Conservation (phyloP, 768 basidiomycete genomes). For the Galerina marginata region DNA sequence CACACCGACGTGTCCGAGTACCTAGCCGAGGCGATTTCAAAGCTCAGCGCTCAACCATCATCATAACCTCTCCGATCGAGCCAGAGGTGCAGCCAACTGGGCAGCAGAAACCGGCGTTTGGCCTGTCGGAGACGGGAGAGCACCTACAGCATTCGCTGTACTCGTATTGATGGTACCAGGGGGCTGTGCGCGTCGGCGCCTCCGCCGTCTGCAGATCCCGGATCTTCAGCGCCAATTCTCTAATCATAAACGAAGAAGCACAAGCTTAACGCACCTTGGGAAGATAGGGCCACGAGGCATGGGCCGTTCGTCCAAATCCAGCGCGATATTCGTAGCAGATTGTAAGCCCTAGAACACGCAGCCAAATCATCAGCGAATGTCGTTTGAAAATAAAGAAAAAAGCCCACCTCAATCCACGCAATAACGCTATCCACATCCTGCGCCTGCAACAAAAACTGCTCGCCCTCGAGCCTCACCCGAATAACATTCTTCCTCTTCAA, state of each 20-base stretch:
- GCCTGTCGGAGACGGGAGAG: constrained; percentile 19
- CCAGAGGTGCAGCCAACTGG: constrained; percentile 22
- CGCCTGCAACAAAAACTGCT: constrained; percentile 96
- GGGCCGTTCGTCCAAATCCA: constrained; percentile 88
- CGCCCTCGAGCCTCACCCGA: constrained; percentile 88
- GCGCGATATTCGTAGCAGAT: constrained; percentile 87
- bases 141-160: constrained; percentile 2
- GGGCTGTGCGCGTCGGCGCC: constrained; percentile 34
- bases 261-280: constrained; percentile 61
- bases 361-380: not conserved
- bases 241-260: constrained; percentile 1
- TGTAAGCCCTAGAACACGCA: constrained; percentile 71
- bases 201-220: constrained; percentile 32
- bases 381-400: constrained; percentile 8
- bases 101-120: constrained; percentile 25
- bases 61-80: constrained; percentile 13
- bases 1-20: no score
- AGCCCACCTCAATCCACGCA: constrained; percentile 90
- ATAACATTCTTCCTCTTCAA: constrained; percentile 93
- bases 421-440: constrained; percentile 84
- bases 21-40: constrained; percentile 7
- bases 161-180: constrained; percentile 8
- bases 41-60: constrained; percentile 1
- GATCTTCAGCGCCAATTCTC: constrained; percentile 23
- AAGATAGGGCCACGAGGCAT: constrained; percentile 93